A percentile compares a stretch with the other conserved stretches of the same genome.
phyloP scores from a whole-genome alignment of 169 alveolate species.

The Plasmodium vinckei region DNA sequence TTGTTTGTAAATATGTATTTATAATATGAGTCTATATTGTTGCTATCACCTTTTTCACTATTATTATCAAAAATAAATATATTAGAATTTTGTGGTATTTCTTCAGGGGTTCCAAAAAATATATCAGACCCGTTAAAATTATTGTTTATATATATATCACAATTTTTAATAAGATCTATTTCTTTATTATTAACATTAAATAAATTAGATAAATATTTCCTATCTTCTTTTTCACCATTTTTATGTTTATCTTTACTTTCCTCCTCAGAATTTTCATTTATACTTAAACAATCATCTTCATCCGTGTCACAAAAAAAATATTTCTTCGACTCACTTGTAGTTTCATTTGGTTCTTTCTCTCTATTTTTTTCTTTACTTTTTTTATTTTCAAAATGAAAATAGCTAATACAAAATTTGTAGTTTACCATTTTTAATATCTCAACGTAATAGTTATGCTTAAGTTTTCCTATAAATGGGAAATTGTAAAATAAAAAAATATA shows the following conservation, averaged over 20 bases:
- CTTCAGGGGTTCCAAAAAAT: constrained; percentile 21
- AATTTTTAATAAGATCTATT: constrained; percentile 46
- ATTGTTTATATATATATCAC: constrained; percentile 61
- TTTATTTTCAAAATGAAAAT: neutral
- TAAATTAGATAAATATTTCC: constrained; percentile 19
- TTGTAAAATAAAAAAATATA: neutral
- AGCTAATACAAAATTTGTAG: constrained; percentile 68
- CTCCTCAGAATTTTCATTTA: constrained; percentile 15
- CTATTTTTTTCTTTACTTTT: neutral
- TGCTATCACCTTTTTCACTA: neutral
- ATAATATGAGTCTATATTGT: neutral
- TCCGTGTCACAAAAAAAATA: constrained; percentile 31
- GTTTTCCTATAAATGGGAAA: constrained; percentile 30
- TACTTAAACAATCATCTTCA: constrained; percentile 12
- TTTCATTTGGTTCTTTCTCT: neutral
- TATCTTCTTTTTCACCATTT: constrained; percentile 16
- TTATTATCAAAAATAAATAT: constrained; percentile 23
- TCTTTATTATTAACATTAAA: constrained; percentile 67
- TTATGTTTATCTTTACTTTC: constrained; percentile 13
- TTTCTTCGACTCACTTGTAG: neutral
- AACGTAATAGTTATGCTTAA: constrained; percentile 33
- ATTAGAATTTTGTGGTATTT: constrained; percentile 1
- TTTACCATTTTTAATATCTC: constrained; percentile 74
- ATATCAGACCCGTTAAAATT: constrained; percentile 64
- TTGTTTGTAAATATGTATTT: constrained; percentile 53